These are phyloP conservation scores for Saturnispora galanensis DNA, from an alignment of 805 yeast genomes.

Conservation along the genomic window DNA sequence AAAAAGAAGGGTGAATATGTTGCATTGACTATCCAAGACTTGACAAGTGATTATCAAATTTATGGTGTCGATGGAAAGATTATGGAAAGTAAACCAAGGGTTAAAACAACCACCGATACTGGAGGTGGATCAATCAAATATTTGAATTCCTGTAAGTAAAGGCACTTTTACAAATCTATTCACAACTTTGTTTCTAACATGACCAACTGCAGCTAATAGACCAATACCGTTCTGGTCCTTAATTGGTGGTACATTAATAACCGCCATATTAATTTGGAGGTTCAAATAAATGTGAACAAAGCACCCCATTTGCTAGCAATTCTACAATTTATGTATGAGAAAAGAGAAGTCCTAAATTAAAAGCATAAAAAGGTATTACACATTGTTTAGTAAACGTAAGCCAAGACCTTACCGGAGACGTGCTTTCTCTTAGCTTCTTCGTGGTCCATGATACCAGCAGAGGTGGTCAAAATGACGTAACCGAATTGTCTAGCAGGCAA, in stretches of 20 bases:
- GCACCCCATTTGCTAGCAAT: neutral
- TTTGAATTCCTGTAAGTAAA: conserved; percentile 1
- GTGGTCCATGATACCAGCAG: conserved; percentile 99
- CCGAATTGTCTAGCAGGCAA: conserved; percentile 99
- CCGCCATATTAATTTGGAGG: conserved; percentile 2
- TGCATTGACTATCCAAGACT: conserved; percentile 32
- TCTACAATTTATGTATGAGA: too few species aligned
- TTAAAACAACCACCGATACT: conserved; percentile 23
- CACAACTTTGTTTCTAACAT: neutral
- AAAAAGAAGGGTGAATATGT: conserved; percentile 40
- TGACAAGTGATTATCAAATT: conserved; percentile 33
- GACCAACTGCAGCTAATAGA: conserved; percentile 1
- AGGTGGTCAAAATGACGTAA: conserved; percentile 94
- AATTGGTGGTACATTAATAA: neutral
- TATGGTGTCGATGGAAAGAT: conserved; percentile 34
- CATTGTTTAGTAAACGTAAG: conserved; percentile 75
- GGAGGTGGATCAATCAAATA: conserved; percentile 2
- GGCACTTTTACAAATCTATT: neutral
- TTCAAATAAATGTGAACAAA: neutral
- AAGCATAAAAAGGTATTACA: too few species aligned
- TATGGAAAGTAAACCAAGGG: conserved; percentile 15
- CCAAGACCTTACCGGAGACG: conserved; percentile 97
- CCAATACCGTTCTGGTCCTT: conserved; percentile 4
- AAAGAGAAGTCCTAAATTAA: too few species aligned
- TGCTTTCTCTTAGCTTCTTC: conserved; percentile 99